Conservation (phyloP, 768 basidiomycete genomes). For the Pholiota microspora region DNA sequence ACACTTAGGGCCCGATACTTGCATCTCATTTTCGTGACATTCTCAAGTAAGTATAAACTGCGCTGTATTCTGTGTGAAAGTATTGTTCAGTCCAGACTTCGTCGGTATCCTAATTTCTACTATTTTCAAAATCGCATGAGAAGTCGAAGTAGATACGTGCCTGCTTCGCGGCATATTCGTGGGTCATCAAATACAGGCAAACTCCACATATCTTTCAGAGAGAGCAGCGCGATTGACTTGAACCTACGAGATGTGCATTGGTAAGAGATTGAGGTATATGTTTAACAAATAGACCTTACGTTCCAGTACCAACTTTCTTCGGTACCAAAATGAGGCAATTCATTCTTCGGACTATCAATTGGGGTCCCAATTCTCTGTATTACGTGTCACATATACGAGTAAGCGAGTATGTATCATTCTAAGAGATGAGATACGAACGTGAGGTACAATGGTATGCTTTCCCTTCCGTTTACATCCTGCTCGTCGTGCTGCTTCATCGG, state of each 20-base stretch:
- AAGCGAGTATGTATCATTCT: neutral
- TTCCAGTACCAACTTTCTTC: conserved; percentile 21
- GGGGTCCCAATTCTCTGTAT: conserved; percentile 31
- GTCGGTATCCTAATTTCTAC: too few species aligned
- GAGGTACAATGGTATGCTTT: conserved; percentile 35
- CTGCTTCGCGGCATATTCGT: too few species aligned
- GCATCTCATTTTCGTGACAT: too few species aligned
- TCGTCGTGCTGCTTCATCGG: conserved; percentile 19
- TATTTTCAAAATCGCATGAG: too few species aligned
- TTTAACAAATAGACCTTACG: conserved; percentile 9
- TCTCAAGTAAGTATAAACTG: too few species aligned
- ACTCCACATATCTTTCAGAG: neutral
- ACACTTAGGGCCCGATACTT: too few species aligned
- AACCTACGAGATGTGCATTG: neutral
- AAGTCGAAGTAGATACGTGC: too few species aligned
- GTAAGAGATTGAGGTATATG: neutral
- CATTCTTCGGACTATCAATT: conserved; percentile 20
- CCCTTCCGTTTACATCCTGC: conserved; percentile 22
- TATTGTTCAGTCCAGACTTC: too few species aligned
- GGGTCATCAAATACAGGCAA: neutral
- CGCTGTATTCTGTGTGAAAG: too few species aligned
- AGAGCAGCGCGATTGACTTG: neutral
- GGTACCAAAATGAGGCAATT: conserved; percentile 30
- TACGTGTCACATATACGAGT: neutral
- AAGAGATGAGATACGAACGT: too few species aligned